Base-by-base conservation (phyloP, 2,329 filamentous ascomycete species). In the Thermoascus crustaceus region DNA sequence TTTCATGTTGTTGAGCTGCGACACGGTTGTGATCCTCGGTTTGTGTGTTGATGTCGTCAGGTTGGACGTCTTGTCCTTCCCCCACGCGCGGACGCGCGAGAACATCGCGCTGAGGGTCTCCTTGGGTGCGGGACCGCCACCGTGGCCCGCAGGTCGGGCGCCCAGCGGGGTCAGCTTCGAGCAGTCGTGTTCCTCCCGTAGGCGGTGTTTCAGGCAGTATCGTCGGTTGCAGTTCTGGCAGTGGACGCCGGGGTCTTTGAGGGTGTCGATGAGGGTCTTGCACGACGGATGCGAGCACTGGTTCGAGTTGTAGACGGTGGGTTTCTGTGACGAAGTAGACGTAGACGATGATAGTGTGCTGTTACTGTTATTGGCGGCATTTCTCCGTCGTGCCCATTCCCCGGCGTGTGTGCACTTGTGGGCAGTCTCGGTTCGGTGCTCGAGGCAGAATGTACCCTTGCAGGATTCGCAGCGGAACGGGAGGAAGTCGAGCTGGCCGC, bases 391-490 rank as follows among this genome's bases (percentile, higher is more conserved):
- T 0, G 75, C 76, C 76, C 76, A 81, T 53, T 71, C 73, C 34
- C 78, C 78, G 21, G 69, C 72, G 39, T 73, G 67, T 3, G 69
- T 49, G 46, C 78, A 82, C 54, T 78, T 75, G 66, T 98, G 93
- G 0, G 85, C 68, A 13, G 77, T 75, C 67, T 96, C 89, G 52
- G 78, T 82, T 37, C 89, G 84, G 70, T 98, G 91, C 57, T 96
- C 89, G 47, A 94, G 82, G 60, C 93, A 98, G 68, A 80, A 98
- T 10, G 82, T 89, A 39, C 71, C 71, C 52, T 67, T 75, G 66
- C 91, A 98, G 48, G 84, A 91, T 58, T 93, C 85, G 67, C 91
- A 98, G 55, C 79, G 75, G 63, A 96, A 96, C 3, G 91, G 91
- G 4, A 98, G 77, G 61, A 98, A 96, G 64, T 96, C 91, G 41